Base-by-base conservation (phyloP, 306 rosid species). In the Quercus ilex region DNA sequence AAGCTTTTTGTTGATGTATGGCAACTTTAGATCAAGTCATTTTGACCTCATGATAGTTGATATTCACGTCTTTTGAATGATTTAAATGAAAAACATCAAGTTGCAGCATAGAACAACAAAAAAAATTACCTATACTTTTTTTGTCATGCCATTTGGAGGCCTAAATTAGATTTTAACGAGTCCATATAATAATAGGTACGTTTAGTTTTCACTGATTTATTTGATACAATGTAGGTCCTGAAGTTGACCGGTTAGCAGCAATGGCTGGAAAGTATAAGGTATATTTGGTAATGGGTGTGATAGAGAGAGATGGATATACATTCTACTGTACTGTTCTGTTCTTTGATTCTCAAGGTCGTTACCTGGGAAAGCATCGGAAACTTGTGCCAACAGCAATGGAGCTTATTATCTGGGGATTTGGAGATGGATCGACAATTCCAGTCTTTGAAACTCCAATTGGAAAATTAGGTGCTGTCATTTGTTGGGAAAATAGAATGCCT, bases 401-500 rank as follows among this genome's bases (percentile, higher is more conserved):
- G 85, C 82, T 94, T 18, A 75, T 90, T 76, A 87, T 94, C 52
- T 94, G 97, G 99, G 99, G 97, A 55, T 94, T 91, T 83, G 97
- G 99, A 19, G 97, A 92, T 78, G 97, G 97, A 77, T 94, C 97
- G 11, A 94, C 97, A 67, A 90, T 91, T 82, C 95, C 92, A 19
- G 99, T 92, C 67, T 91, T 89, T 72, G 95, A 92, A 57, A 92
- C 99, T 74, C 89, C 90, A 69, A 74, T 94, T 71, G 99, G 99
- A 80, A 94, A 92, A 83, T 87, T 94, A 63, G 99, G 99, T 71
- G 98, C 92, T 78, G 97, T 88, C 77, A 88, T 92, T 86, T 94
- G 98, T 79, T 91, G 97, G 97, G 97, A 94, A 81, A 94, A 92
- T 83, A 91, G 71, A 77, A 92, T 94, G 98, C 97, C 98, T 43